Base-by-base conservation (phyloP, 257 asterid species). In the Solanum clarkiae region DNA sequence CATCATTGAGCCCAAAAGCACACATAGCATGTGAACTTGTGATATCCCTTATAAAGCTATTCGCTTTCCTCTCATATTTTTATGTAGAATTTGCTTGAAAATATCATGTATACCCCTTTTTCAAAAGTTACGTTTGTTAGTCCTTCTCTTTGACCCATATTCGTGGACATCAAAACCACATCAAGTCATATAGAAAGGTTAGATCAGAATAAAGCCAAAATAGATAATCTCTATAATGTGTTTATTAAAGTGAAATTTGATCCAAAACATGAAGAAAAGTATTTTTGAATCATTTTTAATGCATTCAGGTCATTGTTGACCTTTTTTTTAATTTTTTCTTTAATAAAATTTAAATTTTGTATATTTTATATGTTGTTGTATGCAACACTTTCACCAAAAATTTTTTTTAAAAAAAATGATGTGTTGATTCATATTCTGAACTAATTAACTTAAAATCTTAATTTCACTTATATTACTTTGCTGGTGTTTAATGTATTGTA, bases 131-230 rank as follows among this genome's bases (percentile, higher is more conserved):
- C 18, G 20, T 2, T 20, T 26, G 8, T 26, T 26, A 65, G 44
- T 13, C 6, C 71, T 62, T 22, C 40, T 63, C 10, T 26, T 63
- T 63, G 42, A 63, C 10, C 10, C 10, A 0, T 14, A 63, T 42
- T 13, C 71, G 15, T 66, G 12, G 22, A 66, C 45, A 45, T 29
- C 47, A 29, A 26, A 26, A 15, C n/a, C n/a, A 55, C 60, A 32
- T 32, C 36, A 32, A 32, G 36, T 54, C 85, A 65, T 87, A 87
- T 63, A 87, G 84, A 86, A 85, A 87, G 83, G 90, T 87, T 6
- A 85, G 86, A 14, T 42, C 68, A 44, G 90, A n/a, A 83, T 82
- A 15, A 85, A 62, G 84, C 90, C 90, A 44, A 44, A 44, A 44
- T 8, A 44, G 47, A 44, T 44, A 44, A 44, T 44, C 47, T 6